These are phyloP conservation scores for Xylaria sp. DNA, from an alignment of 2,329 filamentous ascomycete species.

Conservation along the genomic window DNA sequence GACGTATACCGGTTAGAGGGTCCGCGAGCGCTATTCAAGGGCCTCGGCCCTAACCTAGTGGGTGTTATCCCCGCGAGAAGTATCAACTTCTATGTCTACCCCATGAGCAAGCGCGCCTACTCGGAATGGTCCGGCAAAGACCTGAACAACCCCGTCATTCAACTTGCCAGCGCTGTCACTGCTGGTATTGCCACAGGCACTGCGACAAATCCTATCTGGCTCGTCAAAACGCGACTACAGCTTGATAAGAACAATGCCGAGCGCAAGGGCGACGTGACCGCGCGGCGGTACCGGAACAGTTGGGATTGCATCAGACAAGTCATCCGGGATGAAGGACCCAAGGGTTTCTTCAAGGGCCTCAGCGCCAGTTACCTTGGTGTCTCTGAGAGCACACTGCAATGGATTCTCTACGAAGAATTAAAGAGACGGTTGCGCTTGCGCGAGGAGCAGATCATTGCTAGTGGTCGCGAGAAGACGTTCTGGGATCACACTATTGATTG, in stretches of 20 bases:
- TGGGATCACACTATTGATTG: conserved; percentile 74
- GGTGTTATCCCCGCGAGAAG: conserved; percentile 84
- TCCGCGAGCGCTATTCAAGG: conserved; percentile 84
- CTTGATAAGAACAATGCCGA: conserved; percentile 78
- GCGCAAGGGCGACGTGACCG: conserved; percentile 46
- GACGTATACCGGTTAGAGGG: conserved; percentile 78
- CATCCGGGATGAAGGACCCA: conserved; percentile 70
- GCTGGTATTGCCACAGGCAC: conserved; percentile 85
- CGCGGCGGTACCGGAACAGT: conserved; percentile 77
- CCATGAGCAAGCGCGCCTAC: conserved; percentile 81
- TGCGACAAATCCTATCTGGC: conserved; percentile 92
- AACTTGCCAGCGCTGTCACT: conserved; percentile 67
- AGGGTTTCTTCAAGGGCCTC: conserved; percentile 82
- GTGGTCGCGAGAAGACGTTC: conserved; percentile 56
- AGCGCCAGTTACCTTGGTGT: conserved; percentile 89
- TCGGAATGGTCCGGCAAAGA: conserved; percentile 68
- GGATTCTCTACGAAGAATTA: conserved; percentile 91
- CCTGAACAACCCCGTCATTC: conserved; percentile 66
- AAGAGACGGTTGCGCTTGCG: conserved; percentile 67
- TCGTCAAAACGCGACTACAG: conserved; percentile 89
- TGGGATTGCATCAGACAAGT: conserved; percentile 83
- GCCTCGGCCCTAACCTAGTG: conserved; percentile 81
- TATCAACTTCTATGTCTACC: conserved; percentile 93
- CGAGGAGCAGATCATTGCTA: conserved; percentile 52
- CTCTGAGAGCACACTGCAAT: conserved; percentile 84